Evolutionary conservation across 176 grass and related monocot species (phyloP).

Genomic region (Cenchrus fungigraminus): DNA sequence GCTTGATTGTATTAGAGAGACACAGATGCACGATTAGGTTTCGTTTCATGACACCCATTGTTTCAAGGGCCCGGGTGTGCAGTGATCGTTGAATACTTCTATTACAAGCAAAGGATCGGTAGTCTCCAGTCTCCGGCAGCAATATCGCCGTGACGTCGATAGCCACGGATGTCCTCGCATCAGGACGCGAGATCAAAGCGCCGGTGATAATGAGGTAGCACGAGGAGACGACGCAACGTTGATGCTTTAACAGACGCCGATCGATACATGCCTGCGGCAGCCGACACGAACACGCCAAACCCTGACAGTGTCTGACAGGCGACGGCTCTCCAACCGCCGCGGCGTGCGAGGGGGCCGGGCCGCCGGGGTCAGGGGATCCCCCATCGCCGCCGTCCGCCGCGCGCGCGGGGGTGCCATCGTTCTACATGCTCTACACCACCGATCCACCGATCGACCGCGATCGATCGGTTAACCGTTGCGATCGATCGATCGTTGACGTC

Average conservation of each 20-base stretch:
- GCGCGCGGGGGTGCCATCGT: not conserved
- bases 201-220: not conserved
- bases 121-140: not conserved
- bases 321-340: conserved; percentile 22
- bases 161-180: not conserved
- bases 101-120: not conserved
- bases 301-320: not conserved
- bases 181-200: not conserved
- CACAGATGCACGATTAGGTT: no score
- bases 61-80: no score
- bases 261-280: not conserved
- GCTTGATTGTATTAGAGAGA: no score
- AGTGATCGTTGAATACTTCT: not conserved
- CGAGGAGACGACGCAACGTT: conserved; percentile 16
- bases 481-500: not conserved
- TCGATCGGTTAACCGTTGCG: not conserved
- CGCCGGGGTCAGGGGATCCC: not conserved
- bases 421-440: not conserved
- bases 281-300: conserved; percentile 31
- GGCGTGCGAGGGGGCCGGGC: no score
- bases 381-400: not conserved
- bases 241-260: conserved; percentile 2
- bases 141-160: not conserved
- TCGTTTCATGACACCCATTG: no score
- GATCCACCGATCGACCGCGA: not conserved